phyloP scores from a whole-genome alignment of 1,284 basidiomycete species.

The Chalciporus sp. region DNA sequence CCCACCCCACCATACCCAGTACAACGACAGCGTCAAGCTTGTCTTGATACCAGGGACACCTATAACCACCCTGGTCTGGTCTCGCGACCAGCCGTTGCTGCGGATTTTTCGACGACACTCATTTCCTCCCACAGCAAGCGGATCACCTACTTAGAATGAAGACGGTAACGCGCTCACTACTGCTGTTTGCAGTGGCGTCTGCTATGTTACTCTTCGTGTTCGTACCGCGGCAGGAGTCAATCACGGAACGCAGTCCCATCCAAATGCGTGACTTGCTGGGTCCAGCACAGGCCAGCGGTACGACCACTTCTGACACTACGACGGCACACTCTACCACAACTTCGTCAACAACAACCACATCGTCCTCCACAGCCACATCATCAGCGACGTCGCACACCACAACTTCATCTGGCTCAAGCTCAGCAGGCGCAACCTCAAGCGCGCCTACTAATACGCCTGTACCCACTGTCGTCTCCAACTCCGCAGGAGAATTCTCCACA shows the following conservation, averaged over 20 bases:
- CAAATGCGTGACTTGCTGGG: constrained; percentile 22
- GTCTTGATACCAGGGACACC: constrained; percentile 4
- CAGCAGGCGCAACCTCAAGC: neutral
- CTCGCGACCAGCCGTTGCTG: constrained; percentile 21
- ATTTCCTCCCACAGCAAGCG: constrained; percentile 13
- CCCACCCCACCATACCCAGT: neutral
- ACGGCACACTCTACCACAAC: neutral
- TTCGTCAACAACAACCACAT: constrained; percentile 5
- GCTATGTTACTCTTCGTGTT: constrained; percentile 32
- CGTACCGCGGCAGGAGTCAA: constrained; percentile 26
- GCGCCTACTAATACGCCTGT: constrained; percentile 14
- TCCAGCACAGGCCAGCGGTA: neutral
- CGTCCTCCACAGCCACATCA: constrained; percentile 4
- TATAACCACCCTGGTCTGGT: constrained; percentile 14
- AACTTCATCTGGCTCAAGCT: neutral
- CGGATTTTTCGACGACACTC: constrained; percentile 28
- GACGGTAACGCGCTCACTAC: constrained; percentile 27
- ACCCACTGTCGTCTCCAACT: constrained; percentile 26
- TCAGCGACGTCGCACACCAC: constrained; percentile 4
- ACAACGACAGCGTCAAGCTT: constrained; percentile 6
- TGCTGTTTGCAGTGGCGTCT: constrained; percentile 32
- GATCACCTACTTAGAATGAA: constrained; percentile 26
- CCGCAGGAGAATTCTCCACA: too few relatives aligned
- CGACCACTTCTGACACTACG: neutral
- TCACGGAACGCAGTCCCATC: constrained; percentile 20